phyloP scores from a whole-genome alignment of 148 eudicot species.

The Polygonum aviculare region DNA sequence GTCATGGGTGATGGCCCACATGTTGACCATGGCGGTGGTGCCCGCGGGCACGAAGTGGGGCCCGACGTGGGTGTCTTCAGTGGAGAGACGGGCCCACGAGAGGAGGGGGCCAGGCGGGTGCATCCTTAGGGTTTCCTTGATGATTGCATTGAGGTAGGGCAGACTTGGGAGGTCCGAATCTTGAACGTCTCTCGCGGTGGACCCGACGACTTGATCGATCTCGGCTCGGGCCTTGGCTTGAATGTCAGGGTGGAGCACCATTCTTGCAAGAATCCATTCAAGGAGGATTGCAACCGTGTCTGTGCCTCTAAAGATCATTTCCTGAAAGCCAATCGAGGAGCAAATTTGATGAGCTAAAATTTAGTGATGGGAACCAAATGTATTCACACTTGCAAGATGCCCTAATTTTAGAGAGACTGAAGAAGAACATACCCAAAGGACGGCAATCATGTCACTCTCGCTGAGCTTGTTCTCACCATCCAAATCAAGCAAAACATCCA shows the following conservation, averaged over 20 bases:
- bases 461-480: slow-evolving; percentile 50
- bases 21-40: slow-evolving; percentile 96
- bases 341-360: too few species aligned
- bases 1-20: slow-evolving; percentile 96
- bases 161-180: slow-evolving; percentile 72
- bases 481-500: slow-evolving; percentile 77
- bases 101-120: slow-evolving; percentile 97
- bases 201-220: slow-evolving; percentile 44
- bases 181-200: slow-evolving; percentile 13
- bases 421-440: slow-evolving; percentile 64
- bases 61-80: slow-evolving; percentile 74
- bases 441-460: slow-evolving; percentile 82
- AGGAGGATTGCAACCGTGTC: slow-evolving; percentile 84
- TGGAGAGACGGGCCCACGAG: slow-evolving; percentile 91
- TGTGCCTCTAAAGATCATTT: slow-evolving; percentile 93
- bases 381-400: background rate
- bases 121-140: slow-evolving; percentile 75
- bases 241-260: slow-evolving; percentile 83
- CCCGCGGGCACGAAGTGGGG: slow-evolving; percentile 73
- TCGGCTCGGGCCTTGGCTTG: slow-evolving; percentile 86
- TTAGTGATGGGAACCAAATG: too few species aligned
- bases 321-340: slow-evolving; percentile 26
- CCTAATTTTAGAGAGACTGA: background rate
- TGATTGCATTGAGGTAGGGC: slow-evolving; percentile 61
- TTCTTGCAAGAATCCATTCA: slow-evolving; percentile 87